Base-by-base conservation (phyloP, 164 flowering plant genomes). In the Platanus orientalis region DNA sequence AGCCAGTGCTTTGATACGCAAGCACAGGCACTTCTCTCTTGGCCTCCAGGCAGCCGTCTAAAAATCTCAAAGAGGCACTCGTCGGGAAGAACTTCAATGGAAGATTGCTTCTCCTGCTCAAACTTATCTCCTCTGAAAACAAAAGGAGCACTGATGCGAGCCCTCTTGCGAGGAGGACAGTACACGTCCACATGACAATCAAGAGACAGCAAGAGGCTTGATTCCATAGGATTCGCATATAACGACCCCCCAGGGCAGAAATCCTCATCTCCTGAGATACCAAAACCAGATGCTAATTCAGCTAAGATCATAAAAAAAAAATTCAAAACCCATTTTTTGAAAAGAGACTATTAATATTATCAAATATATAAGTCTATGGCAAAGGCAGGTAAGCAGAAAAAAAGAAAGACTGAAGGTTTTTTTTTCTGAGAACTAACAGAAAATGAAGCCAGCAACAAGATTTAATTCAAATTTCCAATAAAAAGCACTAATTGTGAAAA, bases 1-100 rank as follows among this genome's bases (percentile, higher is more conserved):
- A 86, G 92, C 96, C 96, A 89, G 7, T 73, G 83, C 81, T 84
- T 86, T 29, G 96, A 86, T 28, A 89, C 96, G 56, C 75, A 75
- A 58, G 92, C 90, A 58, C 82, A 84, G 48, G 78, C 61, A 58
- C 90, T 79, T 68, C 80, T 77, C 68, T 81, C 90, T 61, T 79
- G 75, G 40, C 72, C 81, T 24, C 75, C 78, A 44, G 84, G 79
- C 75, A 89, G 58, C 57, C 92, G 64, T 72, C 79, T 75, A 77
- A 89, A 76, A 61, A 89, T 77, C 79, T 89, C 96, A 69, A 84
- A 86, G 45, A 89, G 82, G 67, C 92, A 86, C 66, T 89, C 96
- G 57, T 89, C 92, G 0, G 92, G 92, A 39, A 89, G 83, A 67
- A 75, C 76, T 24, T 89, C 92, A 67, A 89, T 80, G 16, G 89